Conservation (phyloP, 768 basidiomycete genomes). For the Termitomyces titanicus region DNA sequence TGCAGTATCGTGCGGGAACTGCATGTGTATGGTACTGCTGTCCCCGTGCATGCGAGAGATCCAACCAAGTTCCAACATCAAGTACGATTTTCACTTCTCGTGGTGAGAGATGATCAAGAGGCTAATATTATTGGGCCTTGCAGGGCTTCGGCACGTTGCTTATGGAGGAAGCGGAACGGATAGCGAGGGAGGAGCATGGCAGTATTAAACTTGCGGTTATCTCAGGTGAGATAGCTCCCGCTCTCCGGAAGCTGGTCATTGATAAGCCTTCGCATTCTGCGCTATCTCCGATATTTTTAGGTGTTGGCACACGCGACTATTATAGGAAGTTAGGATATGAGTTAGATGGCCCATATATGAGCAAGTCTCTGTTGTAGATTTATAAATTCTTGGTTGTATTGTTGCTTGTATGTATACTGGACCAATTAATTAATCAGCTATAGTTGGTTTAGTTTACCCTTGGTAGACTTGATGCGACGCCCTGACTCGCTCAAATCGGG, state of each 20-base stretch:
- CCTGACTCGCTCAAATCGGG: too few relatives aligned
- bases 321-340: conserved; percentile 93
- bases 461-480: neutral
- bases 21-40: conserved; percentile 97
- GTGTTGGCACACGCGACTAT: conserved; percentile 96
- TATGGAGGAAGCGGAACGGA: conserved; percentile 99
- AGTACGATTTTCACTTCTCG: conserved; percentile 32
- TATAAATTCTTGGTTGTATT: conserved; percentile 2
- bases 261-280: neutral
- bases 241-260: neutral
- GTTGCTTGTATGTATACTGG: neutral
- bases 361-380: conserved; percentile 61
- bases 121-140: conserved; percentile 9
- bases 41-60: conserved; percentile 94
- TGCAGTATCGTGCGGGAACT: conserved; percentile 93
- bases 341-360: conserved; percentile 98
- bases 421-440: neutral
- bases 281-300: conserved; percentile 30
- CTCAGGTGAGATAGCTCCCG: conserved; percentile 57
- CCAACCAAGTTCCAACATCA: conserved; percentile 99
- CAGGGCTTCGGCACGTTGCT: conserved; percentile 94
- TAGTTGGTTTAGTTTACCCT: neutral
- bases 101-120: neutral
- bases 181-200: conserved; percentile 95
- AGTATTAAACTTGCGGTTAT: conserved; percentile 97